Conservation (phyloP, 768 basidiomycete species). For the Boletus coccyginus region DNA sequence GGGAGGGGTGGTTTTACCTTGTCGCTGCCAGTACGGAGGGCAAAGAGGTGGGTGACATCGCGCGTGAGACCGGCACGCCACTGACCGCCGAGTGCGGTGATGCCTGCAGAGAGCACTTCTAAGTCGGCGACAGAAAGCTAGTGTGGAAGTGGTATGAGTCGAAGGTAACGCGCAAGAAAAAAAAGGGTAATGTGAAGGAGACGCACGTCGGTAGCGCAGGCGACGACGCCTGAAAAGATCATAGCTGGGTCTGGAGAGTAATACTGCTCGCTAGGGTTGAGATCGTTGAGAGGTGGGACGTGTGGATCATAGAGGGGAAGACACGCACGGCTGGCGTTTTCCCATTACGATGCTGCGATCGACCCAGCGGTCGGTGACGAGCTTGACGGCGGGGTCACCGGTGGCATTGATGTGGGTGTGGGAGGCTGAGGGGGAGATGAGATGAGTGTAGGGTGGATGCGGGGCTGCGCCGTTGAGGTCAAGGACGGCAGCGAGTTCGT, state of each 20-base stretch:
- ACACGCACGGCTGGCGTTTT: constrained; percentile 54
- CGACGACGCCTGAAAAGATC: constrained; percentile 83
- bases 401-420: constrained; percentile 37
- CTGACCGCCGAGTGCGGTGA: constrained; percentile 77
- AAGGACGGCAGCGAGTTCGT: constrained; percentile 47
- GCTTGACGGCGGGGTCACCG: constrained; percentile 36
- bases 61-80: constrained; percentile 73
- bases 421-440: constrained; percentile 50
- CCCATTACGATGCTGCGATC: constrained; percentile 61
- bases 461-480: constrained; percentile 51
- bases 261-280: constrained; percentile 42
- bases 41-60: constrained; percentile 88
- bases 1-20: constrained; percentile 31
- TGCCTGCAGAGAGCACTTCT: constrained; percentile 70
- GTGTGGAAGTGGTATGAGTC: not conserved
- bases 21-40: constrained; percentile 45
- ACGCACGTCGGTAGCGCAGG: constrained; percentile 64
- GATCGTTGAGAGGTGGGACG: not conserved
- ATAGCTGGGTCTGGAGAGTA: constrained; percentile 77
- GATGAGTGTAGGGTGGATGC: constrained; percentile 51
- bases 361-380: constrained; percentile 60
- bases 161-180: not conserved
- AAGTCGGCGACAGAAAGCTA: constrained; percentile 63
- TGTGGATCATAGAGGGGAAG: not conserved
- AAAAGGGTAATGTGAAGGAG: too few relatives aligned